Evolutionary conservation across 352 stramenopile genomes (phyloP).

Genomic region (Halophytophthora polymorphica): DNA sequence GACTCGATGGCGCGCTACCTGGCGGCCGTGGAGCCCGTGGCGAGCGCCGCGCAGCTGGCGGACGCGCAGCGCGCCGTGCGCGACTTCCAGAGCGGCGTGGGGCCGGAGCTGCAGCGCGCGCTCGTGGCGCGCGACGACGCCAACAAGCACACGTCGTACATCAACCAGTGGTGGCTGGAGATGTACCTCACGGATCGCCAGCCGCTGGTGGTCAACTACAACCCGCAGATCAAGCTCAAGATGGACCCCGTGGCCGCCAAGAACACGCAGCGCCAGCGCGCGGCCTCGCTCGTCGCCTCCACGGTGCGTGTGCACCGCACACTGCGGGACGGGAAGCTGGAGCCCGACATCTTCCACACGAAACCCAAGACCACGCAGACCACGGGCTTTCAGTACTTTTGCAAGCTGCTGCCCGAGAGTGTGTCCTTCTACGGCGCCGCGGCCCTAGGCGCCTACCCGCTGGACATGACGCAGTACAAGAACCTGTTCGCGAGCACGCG

Average conservation of each 20-base stretch:
- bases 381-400: constrained; percentile 76
- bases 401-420: constrained; percentile 75
- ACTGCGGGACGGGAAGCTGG: constrained; percentile 71
- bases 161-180: constrained; percentile 92
- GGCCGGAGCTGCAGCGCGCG: constrained; percentile 65
- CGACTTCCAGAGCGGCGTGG: constrained; percentile 55
- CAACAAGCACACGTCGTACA: constrained; percentile 89
- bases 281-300: constrained; percentile 84
- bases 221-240: constrained; percentile 89
- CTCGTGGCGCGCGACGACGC: constrained; percentile 74
- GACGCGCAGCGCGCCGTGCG: constrained; percentile 53
- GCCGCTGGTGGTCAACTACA: constrained; percentile 89
- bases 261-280: constrained; percentile 81
- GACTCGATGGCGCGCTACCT: constrained; percentile 81
- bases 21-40: constrained; percentile 70
- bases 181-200: constrained; percentile 90
- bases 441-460: constrained; percentile 78
- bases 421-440: constrained; percentile 89
- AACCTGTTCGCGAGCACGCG: constrained; percentile 85
- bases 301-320: constrained; percentile 81
- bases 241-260: constrained; percentile 77
- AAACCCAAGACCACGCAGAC: constrained; percentile 82
- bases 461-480: constrained; percentile 93
- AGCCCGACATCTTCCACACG: constrained; percentile 89
- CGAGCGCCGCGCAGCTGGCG: constrained; percentile 46